Base-by-base conservation (phyloP, 768 basidiomycete genomes). In the Tylopilus cervinicoccineus region DNA sequence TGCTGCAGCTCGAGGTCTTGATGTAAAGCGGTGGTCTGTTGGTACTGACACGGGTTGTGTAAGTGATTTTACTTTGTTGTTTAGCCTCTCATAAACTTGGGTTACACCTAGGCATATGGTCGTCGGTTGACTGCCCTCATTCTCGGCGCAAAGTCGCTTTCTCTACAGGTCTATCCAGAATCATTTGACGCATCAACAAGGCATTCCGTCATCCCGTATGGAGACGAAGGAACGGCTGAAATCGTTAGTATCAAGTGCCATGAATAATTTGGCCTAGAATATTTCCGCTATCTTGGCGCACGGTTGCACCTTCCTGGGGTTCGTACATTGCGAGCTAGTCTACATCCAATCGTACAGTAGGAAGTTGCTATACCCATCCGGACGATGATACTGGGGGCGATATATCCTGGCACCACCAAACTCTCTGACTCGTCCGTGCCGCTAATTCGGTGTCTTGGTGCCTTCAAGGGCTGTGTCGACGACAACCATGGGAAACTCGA, bases 31-130 rank as follows among this genome's bases (percentile, higher is more conserved):
- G 19, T 95, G 87, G 86, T 80, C 84, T 3, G 70, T 93, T 51
- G 94, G 94, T 2, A 67, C 95, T 28, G 94, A 98, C 64, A 77
- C 86, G 0, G 93, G 89, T 11, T 95, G 93, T 60, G 88, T 92
- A 63, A 64, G 83, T 72, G 36, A 39, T 32, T 17, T 10, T 2
- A 31, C 39, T 23, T 9, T 39, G 26, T 48, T 23, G 13, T 37
- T 16, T 29, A 20, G 14, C 10, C 27, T 27, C 46, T 47, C 48
- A n/a, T n/a, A n/a, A 19, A 56, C 24, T 7, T 11, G 29, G 9
- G 19, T 33, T 34, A 19, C 45, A 31, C 16, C 45, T 31, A 81
- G 76, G 71, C 81, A 36, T 86, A 90, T 58, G 77, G 80, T 7
- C 72, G 76, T 33, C 68, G 70, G 32, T 63, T 93, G 42, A 80